Percentiles rank a stretch among this genome's conserved stretches.
Conservation (phyloP, 805 yeast species). For the Lachancea mirantina region DNA sequence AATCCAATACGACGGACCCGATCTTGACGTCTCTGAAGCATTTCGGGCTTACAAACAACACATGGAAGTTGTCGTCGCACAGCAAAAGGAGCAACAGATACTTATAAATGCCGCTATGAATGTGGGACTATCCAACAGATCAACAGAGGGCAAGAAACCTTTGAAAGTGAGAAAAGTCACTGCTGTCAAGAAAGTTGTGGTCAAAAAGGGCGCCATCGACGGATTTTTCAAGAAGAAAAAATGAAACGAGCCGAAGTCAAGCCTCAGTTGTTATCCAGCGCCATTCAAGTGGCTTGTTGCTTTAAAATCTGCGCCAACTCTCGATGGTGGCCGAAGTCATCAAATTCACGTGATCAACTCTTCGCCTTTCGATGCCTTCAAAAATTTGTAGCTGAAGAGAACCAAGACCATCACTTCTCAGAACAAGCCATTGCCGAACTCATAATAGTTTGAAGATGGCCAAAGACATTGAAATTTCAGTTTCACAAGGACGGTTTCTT, state of each 20-base stretch:
- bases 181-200: conserved; percentile 35
- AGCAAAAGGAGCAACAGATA: conserved; percentile 23
- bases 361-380: no score
- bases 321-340: no score
- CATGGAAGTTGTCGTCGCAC: conserved; percentile 11
- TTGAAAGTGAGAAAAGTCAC: conserved; percentile 23
- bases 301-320: no score
- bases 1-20: conserved; percentile 7
- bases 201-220: conserved; percentile 64
- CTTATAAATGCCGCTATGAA: conserved; percentile 28
- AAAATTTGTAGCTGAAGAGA: no score
- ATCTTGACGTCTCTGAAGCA: conserved; percentile 26
- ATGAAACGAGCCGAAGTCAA: neutral
- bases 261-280: neutral
- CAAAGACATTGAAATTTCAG: conserved; percentile 52
- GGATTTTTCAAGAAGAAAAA: conserved; percentile 48
- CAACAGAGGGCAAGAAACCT: conserved; percentile 10
- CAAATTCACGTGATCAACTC: no score
- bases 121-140: conserved; percentile 21
- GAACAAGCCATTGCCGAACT: neutral
- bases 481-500: conserved; percentile 56
- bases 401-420: no score
- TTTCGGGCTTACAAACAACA: conserved; percentile 29
- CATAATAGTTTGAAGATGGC: conserved; percentile 38
- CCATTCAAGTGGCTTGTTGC: no score